phyloP scores from a whole-genome alignment of 1,284 basidiomycete genomes.

The Porphyrellus sp. region DNA sequence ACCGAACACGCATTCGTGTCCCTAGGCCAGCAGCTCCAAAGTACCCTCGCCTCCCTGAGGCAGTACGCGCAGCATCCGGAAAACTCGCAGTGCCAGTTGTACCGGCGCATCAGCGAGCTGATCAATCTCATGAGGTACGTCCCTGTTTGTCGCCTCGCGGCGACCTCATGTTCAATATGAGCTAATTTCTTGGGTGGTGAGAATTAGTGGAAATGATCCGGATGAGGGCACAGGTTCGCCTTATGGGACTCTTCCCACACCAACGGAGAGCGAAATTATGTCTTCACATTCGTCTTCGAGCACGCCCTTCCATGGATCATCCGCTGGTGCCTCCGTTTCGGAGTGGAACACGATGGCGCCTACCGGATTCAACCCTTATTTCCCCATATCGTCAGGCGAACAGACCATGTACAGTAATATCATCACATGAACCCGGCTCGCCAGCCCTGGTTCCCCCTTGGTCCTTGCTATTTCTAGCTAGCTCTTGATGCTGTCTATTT shows the following conservation, averaged over 20 bases:
- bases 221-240: slow-evolving; percentile 38
- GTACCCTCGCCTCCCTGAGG: slow-evolving; percentile 52
- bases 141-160: slow-evolving; percentile 24
- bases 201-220: slow-evolving; percentile 45
- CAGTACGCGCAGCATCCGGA: slow-evolving; percentile 59
- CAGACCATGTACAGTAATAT: slow-evolving; percentile 53
- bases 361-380: slow-evolving; percentile 65
- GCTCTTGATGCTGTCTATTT: slow-evolving; percentile 27
- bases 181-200: slow-evolving; percentile 31
- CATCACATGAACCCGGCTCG: slow-evolving; percentile 40
- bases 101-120: slow-evolving; percentile 59
- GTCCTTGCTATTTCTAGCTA: slow-evolving; percentile 10
- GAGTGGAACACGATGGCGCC: slow-evolving; percentile 60
- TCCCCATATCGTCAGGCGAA: slow-evolving; percentile 49
- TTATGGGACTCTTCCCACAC: slow-evolving; percentile 45
- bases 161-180: slow-evolving; percentile 34
- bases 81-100: slow-evolving; percentile 53
- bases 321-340: slow-evolving; percentile 44
- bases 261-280: slow-evolving; percentile 66
- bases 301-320: slow-evolving; percentile 41
- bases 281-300: slow-evolving; percentile 64
- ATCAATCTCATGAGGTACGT: slow-evolving; percentile 66
- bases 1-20: slow-evolving; percentile 55
- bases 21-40: slow-evolving; percentile 63
- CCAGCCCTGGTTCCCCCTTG: background rate